Base-by-base conservation (phyloP, 2,329 filamentous ascomycete genomes). In the Fusarium torulosum region DNA sequence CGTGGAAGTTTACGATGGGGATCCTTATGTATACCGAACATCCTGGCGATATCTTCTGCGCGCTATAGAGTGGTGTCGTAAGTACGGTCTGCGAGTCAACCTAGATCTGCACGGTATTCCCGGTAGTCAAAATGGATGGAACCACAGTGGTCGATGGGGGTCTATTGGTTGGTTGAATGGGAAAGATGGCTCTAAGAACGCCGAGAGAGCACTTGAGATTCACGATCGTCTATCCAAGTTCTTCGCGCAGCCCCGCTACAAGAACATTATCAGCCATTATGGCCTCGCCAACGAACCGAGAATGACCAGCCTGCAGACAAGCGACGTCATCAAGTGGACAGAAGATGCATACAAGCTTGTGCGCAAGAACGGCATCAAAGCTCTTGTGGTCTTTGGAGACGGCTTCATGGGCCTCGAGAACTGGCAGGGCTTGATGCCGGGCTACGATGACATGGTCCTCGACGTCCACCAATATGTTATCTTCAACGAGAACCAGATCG, bases 391-490 rank as follows among this genome's bases (percentile, higher is more conserved):
- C 38, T 96, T 99, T 74, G 95, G 94, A 55, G 96, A 99, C 79
- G 96, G 96, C 23, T 99, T 99, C 83, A 88, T 96, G 80, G 95
- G 95, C 13, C 86, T 98, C 6, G 85, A 86, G 69, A 95, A 96
- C 75, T 99, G 96, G 96, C 90, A 97, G 77, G 93, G 92, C 40
- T 85, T 91, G 76, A 86, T 98, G 70, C 87, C 91, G 70, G 84
- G 85, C 21, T 86, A 91, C 75, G 84, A 90, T 45, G 86, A 90
- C 67, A 83, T 98, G 68, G 87, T 97, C 19, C 88, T 99, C n/a
- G 96, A 99, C 79, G 96, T 96, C 37, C 96, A 99, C 80, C 95
- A 98, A 79, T 99, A 99, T 79, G 93, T 97, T 75, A 97, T 97
- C 78, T 99, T 99, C 86, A 97, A 99, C 84, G 88, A 88, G 38